Conservation (phyloP, 1,284 basidiomycete species). For the Marasmius oreades region DNA sequence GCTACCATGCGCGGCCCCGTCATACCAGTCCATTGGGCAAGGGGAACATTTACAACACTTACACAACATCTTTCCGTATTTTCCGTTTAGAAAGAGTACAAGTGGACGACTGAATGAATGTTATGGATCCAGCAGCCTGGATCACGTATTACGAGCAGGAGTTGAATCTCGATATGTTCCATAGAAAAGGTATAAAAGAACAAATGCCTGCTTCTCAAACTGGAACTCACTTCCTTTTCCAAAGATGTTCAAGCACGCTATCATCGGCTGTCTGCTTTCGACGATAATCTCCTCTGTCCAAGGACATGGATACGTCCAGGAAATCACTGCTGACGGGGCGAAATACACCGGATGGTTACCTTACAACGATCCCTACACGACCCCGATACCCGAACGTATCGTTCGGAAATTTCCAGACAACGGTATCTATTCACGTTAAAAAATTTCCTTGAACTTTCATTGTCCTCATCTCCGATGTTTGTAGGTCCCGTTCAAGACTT, state of each 20-base stretch:
- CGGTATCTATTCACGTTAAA: slow-evolving; percentile 31
- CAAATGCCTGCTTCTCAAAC: too few species aligned
- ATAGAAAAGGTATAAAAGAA: too few species aligned
- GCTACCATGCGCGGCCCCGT: too few species aligned
- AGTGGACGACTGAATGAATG: too few species aligned
- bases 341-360: slow-evolving; percentile 29
- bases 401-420: slow-evolving; percentile 45
- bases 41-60: too few species aligned
- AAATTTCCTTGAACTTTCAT: background rate
- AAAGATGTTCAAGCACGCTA: background rate
- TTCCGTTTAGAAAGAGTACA: too few species aligned
- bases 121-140: too few species aligned
- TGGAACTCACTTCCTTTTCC: background rate
- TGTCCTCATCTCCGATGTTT: background rate
- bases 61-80: too few species aligned
- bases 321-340: slow-evolving; percentile 19
- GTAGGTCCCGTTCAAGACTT: slow-evolving; percentile 33
- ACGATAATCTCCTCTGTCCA: slow-evolving; percentile 14
- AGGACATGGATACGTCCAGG: slow-evolving; percentile 29
- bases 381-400: slow-evolving; percentile 39
- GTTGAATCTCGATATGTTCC: too few species aligned
- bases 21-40: too few species aligned
- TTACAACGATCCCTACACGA: slow-evolving; percentile 29
- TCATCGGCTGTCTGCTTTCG: background rate
- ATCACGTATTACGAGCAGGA: too few species aligned